Conservation (phyloP, 345 rosid species). For the Limnanthes douglasii region DNA sequence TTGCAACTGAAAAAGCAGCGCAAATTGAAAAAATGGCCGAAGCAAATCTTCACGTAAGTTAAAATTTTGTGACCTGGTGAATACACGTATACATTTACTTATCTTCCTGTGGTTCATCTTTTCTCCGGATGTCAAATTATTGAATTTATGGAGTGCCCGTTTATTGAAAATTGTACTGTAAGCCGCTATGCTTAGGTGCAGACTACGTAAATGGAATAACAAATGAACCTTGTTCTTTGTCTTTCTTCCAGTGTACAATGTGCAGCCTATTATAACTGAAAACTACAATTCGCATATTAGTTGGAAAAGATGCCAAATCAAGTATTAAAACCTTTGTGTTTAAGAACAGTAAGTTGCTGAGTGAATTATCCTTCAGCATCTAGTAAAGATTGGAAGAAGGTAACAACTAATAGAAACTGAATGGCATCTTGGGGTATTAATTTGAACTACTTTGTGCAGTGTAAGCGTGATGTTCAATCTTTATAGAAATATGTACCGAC, state of each 20-base stretch:
- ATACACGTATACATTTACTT: not conserved
- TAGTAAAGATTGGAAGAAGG: not conserved
- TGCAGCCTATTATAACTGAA: not conserved
- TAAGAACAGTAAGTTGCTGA: not conserved
- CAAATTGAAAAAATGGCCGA: conserved; percentile 81
- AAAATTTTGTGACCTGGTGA: not conserved
- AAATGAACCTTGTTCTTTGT: too few relatives aligned
- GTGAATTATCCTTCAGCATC: not conserved
- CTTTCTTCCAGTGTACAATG: too few relatives aligned
- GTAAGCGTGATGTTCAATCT: not conserved
- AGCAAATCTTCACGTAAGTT: conserved; percentile 79
- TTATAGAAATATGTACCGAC: not conserved
- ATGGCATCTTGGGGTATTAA: not conserved
- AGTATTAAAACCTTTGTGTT: not conserved
- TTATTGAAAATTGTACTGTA: too few relatives aligned
- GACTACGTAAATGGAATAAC: too few relatives aligned
- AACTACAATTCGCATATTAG: not conserved
- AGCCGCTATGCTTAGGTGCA: too few relatives aligned
- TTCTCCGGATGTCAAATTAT: too few relatives aligned
- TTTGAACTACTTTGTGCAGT: not conserved
- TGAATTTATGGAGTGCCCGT: too few relatives aligned
- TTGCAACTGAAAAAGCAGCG: conserved; percentile 70
- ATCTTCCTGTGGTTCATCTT: not conserved
- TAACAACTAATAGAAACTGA: not conserved
- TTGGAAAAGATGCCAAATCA: not conserved